Conservation (phyloP, 768 basidiomycete species). For the Agaricus blazei region DNA sequence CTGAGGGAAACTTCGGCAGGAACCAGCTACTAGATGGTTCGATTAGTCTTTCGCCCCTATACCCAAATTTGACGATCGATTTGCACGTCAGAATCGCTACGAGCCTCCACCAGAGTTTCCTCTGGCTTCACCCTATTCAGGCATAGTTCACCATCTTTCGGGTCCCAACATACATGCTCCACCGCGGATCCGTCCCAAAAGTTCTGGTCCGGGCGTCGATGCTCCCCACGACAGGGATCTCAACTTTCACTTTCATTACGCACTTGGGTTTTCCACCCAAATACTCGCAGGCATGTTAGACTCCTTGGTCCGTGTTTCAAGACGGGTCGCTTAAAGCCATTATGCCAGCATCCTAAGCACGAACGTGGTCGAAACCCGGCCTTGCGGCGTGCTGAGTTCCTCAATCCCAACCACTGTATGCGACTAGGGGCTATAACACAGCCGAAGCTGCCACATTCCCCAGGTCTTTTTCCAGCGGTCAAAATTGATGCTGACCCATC, state of each 20-base stretch:
- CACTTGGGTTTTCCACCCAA: slow-evolving; percentile 67
- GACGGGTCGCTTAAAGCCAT: slow-evolving; percentile 78
- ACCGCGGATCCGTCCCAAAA: slow-evolving; percentile 72
- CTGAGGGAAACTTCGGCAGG: slow-evolving; percentile 21
- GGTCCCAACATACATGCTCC: slow-evolving; percentile 83
- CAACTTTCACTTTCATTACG: slow-evolving; percentile 30
- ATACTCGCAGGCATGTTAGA: slow-evolving; percentile 81
- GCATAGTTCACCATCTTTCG: slow-evolving; percentile 89
- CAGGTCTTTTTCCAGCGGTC: slow-evolving; percentile 48
- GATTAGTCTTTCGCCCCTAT: slow-evolving; percentile 96
- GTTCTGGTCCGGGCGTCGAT: slow-evolving; percentile 71
- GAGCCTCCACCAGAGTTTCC: slow-evolving; percentile 84
- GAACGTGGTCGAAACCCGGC: slow-evolving; percentile 48
- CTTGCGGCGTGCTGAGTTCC: slow-evolving; percentile 56
- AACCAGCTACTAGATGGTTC: slow-evolving; percentile 93
- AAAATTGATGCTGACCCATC: slow-evolving; percentile 70
- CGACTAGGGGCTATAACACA: slow-evolving; percentile 61
- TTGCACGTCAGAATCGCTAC: slow-evolving; percentile 96
- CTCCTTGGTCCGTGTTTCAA: slow-evolving; percentile 87
- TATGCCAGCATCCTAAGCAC: slow-evolving; percentile 73
- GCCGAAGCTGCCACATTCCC: slow-evolving; percentile 61
- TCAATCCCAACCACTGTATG: slow-evolving; percentile 55
- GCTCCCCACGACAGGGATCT: slow-evolving; percentile 60
- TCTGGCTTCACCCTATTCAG: slow-evolving; percentile 38
- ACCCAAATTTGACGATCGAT: slow-evolving; percentile 94